These are phyloP conservation scores for Gynandropsis gynandra DNA, from an alignment of 345 rosid species.

Conservation along the genomic window DNA sequence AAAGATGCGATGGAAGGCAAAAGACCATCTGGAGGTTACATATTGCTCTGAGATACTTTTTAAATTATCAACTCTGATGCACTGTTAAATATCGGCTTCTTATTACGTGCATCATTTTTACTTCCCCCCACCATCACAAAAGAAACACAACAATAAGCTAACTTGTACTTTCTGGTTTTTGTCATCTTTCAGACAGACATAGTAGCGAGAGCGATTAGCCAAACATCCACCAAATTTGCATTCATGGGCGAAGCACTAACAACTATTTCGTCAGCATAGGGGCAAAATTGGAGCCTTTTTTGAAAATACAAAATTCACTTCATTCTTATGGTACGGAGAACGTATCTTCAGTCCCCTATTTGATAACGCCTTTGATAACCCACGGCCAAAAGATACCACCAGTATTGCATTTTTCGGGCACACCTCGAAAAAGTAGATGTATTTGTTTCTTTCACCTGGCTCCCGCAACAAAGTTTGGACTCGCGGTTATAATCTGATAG, in stretches of 20 bases:
- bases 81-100: background rate
- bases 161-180: conserved; percentile 7
- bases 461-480: conserved; percentile 20
- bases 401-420: conserved; percentile 29
- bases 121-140: no score
- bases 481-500: conserved; percentile 15
- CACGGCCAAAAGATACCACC: conserved; percentile 1
- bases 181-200: conserved; percentile 56
- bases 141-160: no score
- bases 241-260: conserved; percentile 32
- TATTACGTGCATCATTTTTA: no score
- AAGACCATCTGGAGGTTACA: conserved; percentile 65
- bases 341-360: conserved; percentile 19
- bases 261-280: conserved; percentile 23
- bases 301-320: no score
- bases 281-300: conserved; percentile 18
- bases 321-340: conserved; percentile 20
- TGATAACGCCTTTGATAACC: conserved; percentile 20
- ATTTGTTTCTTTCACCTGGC: conserved; percentile 26
- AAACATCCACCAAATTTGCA: conserved; percentile 20
- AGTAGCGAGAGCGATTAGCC: conserved; percentile 88
- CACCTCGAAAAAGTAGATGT: conserved; percentile 21
- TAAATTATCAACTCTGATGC: background rate
- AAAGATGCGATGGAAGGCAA: conserved; percentile 99
- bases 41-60: background rate